These are phyloP conservation scores for Pseudotsuga menziesii DNA, from an alignment of 75 land plant species.

Conservation along the genomic window DNA sequence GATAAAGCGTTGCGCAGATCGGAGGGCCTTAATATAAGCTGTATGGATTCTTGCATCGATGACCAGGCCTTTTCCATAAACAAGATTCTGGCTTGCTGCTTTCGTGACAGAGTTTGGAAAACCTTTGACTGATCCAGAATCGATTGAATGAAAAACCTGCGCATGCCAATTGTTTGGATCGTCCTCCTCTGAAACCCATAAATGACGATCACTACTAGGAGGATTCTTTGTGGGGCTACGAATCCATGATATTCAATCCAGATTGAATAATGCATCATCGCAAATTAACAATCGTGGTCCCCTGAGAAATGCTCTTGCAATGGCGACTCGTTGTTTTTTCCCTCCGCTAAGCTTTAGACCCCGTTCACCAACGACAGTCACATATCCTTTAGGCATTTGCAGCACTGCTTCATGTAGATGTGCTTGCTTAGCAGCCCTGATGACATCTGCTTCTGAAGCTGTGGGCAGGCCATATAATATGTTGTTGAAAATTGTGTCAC, in stretches of 20 bases:
- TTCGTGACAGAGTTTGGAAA: conserved; percentile 51
- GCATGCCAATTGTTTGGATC: conserved; percentile 79
- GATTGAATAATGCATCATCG: conserved; percentile 52
- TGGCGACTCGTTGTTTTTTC: too few species aligned
- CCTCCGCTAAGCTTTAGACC: too few species aligned
- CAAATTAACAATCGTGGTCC: too few species aligned
- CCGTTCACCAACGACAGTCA: too few species aligned
- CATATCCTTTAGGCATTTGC: too few species aligned
- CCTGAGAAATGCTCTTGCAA: too few species aligned
- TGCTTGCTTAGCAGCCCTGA: too few species aligned
- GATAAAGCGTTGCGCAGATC: conserved; percentile 84
- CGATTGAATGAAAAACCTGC: conserved; percentile 87
- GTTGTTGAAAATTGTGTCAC: too few species aligned
- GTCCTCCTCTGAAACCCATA: conserved; percentile 22
- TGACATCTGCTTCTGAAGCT: too few species aligned
- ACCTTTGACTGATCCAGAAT: conserved; percentile 80
- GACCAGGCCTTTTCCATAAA: conserved; percentile 57
- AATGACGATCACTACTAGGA: too few species aligned
- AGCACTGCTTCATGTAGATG: too few species aligned
- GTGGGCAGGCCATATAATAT: too few species aligned
- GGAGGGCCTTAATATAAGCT: conserved; percentile 80
- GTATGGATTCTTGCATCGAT: conserved; percentile 88
- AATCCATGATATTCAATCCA: conserved; percentile 67
- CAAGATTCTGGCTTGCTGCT: conserved; percentile 55
- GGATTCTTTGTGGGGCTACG: conserved; percentile 3